Evolutionary conservation across 805 yeast genomes (phyloP), one percentile per base, ranked within the genome.

Genomic region (Saturnispora hagleri): DNA sequence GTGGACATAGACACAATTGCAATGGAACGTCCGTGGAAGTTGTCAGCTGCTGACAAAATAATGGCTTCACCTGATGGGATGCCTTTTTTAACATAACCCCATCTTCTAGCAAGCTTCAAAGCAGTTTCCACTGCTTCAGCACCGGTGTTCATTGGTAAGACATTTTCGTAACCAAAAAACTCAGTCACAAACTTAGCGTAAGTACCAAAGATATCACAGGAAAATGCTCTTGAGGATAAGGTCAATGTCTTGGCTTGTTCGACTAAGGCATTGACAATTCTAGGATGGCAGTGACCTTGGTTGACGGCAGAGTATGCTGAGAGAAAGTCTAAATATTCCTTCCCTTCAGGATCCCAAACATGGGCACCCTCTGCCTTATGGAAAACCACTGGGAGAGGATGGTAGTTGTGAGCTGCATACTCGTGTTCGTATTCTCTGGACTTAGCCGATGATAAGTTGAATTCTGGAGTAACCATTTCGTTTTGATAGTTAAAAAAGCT

Each of bases 51-150:
- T 44, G 95, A 85, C 52, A 91, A 74, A 52, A 91, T 82, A 61
- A 90, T 83, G 49, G 97, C 97, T 69, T 91, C 87, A 62, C 79
- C 80, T 28, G 81, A 77, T 33, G 89, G 83, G 60, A 91, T 91
- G 3, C 85, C 85, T 73, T 91, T 91, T 68, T 80, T 81, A 62
- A 76, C 77, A 74, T 90, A 91, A 52, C 97, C 98, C 98, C 98
- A 91, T 74, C 91, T 84, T 78, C 98, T 84, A 48, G 97, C 97
- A 54, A 91, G 74, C 70, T 91, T 91, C 66, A 91, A 74, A 28
- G 86, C 96, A 41, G 97, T 88, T 73, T 91, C 98, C 42, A 91
- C 98, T 9, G 98, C 98, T 73, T 91, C 98, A 40, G 97, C 97
- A 66, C 98, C 98, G 13, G 98, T 91, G 74, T 91, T 91, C 97